phyloP scores from a whole-genome alignment of 2,329 filamentous ascomycete genomes.

The Microcyclosporella mali region DNA sequence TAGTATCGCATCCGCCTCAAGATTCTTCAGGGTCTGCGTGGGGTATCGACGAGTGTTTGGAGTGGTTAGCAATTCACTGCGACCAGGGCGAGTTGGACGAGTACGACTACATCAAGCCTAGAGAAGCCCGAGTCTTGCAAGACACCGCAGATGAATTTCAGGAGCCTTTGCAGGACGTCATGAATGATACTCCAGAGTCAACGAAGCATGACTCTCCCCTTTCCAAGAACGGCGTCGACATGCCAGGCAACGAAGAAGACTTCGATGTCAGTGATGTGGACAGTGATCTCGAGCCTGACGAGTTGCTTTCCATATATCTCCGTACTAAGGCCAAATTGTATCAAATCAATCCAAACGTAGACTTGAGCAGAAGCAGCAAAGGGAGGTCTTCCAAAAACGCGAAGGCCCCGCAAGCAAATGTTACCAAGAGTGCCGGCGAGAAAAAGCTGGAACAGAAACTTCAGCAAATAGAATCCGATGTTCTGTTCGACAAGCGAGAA shows the following conservation, averaged over 20 bases:
- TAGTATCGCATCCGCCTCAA: conserved; percentile 56
- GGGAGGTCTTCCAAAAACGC: conserved; percentile 8
- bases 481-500: conserved; percentile 44
- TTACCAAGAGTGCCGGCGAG: conserved; percentile 40
- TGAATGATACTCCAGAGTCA: not conserved
- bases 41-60: conserved; percentile 80
- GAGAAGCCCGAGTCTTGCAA: conserved; percentile 3
- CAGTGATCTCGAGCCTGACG: conserved; percentile 45
- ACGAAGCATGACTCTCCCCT: conserved; percentile 8
- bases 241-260: conserved; percentile 21
- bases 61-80: conserved; percentile 82
- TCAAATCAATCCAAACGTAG: conserved; percentile 36
- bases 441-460: conserved; percentile 68
- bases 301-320: conserved; percentile 65
- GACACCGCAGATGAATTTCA: conserved; percentile 6
- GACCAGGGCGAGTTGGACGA: conserved; percentile 32
- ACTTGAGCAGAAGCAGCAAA: conserved; percentile 53
- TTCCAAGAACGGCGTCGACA: conserved; percentile 2
- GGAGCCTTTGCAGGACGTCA: too few relatives aligned
- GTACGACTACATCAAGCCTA: conserved; percentile 29
- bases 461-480: conserved; percentile 63
- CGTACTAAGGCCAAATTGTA: conserved; percentile 57
- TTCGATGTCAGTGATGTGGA: conserved; percentile 44
- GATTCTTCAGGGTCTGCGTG: conserved; percentile 52
- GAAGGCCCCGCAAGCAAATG: not conserved